Conservation (phyloP, 306 rosid species). For the Quercus alba region DNA sequence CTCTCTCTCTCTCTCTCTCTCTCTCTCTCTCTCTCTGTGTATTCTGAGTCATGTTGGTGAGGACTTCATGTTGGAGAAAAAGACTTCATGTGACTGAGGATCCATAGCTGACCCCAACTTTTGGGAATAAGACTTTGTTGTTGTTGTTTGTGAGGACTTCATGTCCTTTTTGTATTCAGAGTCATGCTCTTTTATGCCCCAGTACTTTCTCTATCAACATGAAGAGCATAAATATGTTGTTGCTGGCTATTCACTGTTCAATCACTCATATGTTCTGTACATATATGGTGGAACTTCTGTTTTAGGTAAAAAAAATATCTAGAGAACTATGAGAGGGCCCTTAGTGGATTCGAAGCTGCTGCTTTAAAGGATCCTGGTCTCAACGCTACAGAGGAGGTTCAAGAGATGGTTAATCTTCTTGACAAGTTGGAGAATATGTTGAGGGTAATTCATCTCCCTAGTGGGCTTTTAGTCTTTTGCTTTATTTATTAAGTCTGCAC, state of each 20-base stretch:
- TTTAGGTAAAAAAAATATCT: constrained; percentile 75
- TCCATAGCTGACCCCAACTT: too few species aligned
- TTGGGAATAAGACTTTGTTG: too few species aligned
- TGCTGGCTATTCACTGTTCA: neutral
- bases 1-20: neutral
- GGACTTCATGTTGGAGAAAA: neutral
- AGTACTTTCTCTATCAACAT: neutral
- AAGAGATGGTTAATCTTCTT: constrained; percentile 78
- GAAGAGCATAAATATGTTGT: neutral
- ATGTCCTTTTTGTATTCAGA: neutral
- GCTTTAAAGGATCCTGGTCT: constrained; percentile 93
- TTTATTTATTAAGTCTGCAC: neutral
- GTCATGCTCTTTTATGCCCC: neutral
- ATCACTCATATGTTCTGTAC: neutral
- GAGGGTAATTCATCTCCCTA: constrained; percentile 54
- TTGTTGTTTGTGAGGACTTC: too few species aligned
- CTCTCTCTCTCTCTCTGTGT: neutral
- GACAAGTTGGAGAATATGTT: constrained; percentile 73
- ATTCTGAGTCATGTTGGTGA: neutral
- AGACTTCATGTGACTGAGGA: constrained; percentile 25
- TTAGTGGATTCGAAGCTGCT: constrained; percentile 94
- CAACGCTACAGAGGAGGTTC: constrained; percentile 71
- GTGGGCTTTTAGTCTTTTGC: neutral
- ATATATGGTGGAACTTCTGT: neutral
- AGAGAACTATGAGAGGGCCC: constrained; percentile 93